phyloP scores from a whole-genome alignment of 345 rosid genomes.

The Moringa oleifera region DNA sequence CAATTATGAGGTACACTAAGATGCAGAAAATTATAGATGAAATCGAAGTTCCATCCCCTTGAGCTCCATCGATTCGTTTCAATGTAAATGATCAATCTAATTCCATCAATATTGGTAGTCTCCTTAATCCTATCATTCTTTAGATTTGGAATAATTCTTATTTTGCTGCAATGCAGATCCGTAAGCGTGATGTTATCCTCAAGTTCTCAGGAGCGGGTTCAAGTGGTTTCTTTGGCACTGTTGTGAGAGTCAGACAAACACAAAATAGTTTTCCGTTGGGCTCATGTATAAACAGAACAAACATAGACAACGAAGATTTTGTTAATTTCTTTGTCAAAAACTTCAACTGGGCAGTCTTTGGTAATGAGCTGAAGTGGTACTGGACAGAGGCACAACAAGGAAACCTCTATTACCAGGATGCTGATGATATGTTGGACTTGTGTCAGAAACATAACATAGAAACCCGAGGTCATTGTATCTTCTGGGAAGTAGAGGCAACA shows the following conservation, averaged over 20 bases:
- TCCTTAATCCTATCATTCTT: neutral
- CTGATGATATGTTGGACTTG: conserved; percentile 80
- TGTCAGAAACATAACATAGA: conserved; percentile 56
- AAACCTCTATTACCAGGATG: conserved; percentile 67
- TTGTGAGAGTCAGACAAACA: conserved; percentile 57
- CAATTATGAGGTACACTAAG: too few species aligned
- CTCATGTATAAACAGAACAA: conserved; percentile 74
- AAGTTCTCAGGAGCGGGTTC: conserved; percentile 49
- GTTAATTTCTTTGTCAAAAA: conserved; percentile 65
- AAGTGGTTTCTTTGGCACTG: conserved; percentile 36
- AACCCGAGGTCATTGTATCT: conserved; percentile 86
- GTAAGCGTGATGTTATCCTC: conserved; percentile 70
- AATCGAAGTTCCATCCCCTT: too few species aligned
- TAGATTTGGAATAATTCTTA: neutral
- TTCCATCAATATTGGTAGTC: too few species aligned
- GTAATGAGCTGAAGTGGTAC: conserved; percentile 93
- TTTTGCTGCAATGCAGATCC: conserved; percentile 48
- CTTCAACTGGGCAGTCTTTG: conserved; percentile 95
- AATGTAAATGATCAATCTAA: too few species aligned
- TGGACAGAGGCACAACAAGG: conserved; percentile 93
- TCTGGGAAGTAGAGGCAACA: conserved; percentile 86
- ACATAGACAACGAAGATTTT: conserved; percentile 85
- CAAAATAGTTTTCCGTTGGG: conserved; percentile 79
- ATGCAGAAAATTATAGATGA: too few species aligned
- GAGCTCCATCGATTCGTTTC: too few species aligned